Conservation (phyloP, 345 rosid genomes). For the Euphorbia lathyris region DNA sequence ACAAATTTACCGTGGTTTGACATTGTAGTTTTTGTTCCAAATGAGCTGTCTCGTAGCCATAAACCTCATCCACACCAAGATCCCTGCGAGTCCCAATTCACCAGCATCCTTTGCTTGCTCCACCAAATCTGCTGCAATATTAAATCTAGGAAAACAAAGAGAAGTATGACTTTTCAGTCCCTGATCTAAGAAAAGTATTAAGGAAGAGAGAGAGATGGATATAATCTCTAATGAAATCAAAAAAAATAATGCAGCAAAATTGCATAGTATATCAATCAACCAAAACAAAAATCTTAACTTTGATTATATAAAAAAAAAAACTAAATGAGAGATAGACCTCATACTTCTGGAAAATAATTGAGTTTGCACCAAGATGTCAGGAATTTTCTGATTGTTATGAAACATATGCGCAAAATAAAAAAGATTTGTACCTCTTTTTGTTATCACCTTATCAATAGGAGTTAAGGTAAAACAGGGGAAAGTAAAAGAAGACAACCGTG, state of each 20-base stretch:
- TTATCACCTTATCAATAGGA: not conserved
- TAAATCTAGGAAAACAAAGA: slow-evolving; percentile 54
- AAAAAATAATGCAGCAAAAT: not conserved
- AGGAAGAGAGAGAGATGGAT: slow-evolving; percentile 6
- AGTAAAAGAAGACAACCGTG: not conserved
- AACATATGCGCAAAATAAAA: not conserved
- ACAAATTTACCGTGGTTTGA: slow-evolving; percentile 82
- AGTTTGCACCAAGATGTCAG: not conserved
- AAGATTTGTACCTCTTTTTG: not conserved
- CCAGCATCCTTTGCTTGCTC: slow-evolving; percentile 76
- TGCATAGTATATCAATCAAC: slow-evolving; percentile 7
- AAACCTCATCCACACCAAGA: slow-evolving; percentile 99
- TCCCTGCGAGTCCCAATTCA: slow-evolving; percentile 75
- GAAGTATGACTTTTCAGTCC: slow-evolving; percentile 1
- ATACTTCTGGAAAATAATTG: not conserved
- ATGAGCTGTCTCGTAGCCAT: slow-evolving; percentile 98
- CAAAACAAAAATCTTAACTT: slow-evolving; percentile 14
- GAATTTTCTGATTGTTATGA: not conserved
- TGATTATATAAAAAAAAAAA: not conserved
- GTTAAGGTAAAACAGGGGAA: not conserved
- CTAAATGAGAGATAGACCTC: slow-evolving; percentile 8
- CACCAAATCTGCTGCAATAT: slow-evolving; percentile 87
- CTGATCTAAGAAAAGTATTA: not conserved
- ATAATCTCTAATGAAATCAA: slow-evolving; percentile 8
- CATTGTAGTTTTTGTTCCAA: slow-evolving; percentile 99